phyloP scores from a whole-genome alignment of 2,329 filamentous ascomycete species.

The Apiospora rasikravindrae region DNA sequence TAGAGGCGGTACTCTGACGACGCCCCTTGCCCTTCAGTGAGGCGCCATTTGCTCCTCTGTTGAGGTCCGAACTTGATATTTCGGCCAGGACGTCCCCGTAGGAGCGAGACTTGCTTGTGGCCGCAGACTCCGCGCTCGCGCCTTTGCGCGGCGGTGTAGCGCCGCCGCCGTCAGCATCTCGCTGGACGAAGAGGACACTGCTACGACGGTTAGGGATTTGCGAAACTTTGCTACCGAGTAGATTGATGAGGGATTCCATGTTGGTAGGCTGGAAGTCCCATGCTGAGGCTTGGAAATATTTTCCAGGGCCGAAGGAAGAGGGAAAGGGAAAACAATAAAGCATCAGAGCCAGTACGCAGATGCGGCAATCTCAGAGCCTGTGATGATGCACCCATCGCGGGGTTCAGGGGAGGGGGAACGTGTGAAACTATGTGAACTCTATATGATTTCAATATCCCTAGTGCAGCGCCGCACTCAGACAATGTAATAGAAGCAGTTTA shows the following conservation, averaged over 20 bases:
- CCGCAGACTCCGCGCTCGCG: not conserved
- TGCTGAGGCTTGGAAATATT: not conserved
- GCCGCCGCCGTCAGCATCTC: not conserved
- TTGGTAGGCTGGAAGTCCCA: not conserved
- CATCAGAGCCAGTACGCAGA: not conserved
- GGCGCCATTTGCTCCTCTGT: not conserved
- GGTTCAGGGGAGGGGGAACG: not conserved
- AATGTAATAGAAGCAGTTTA: not conserved
- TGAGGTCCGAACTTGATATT: constrained; percentile 1
- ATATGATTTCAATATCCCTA: constrained; percentile 1
- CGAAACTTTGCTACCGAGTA: constrained; percentile 13
- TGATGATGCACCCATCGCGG: not conserved
- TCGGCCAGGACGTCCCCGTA: not conserved
- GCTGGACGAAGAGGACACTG: not conserved
- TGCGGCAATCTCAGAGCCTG: not conserved
- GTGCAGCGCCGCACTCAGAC: constrained; percentile 12
- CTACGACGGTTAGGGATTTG: constrained; percentile 2
- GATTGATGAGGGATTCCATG: constrained; percentile 9
- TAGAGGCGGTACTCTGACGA: not conserved
- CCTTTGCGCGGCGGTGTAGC: constrained; percentile 2
- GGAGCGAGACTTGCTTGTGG: not conserved
- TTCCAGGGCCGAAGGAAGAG: not conserved
- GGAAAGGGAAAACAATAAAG: not conserved
- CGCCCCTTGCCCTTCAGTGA: not conserved
- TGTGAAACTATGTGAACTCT: constrained; percentile 12